Evolutionary conservation across 371 early-diverging fungal species (phyloP).

Genomic region (Dichotomocladium elegans): DNA sequence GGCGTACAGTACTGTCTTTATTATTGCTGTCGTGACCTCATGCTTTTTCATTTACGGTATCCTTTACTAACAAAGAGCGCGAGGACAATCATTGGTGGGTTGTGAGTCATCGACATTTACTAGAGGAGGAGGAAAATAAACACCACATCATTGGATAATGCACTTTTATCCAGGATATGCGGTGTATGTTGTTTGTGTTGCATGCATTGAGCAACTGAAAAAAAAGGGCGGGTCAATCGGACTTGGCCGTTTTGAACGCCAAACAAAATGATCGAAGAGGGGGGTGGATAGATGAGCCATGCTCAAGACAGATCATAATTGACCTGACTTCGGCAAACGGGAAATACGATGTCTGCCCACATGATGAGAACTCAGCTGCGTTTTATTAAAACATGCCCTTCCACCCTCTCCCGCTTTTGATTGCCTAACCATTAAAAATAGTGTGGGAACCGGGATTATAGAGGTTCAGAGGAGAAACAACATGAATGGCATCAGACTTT

Average conservation of each 20-base stretch:
- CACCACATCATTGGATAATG: background rate
- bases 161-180: background rate
- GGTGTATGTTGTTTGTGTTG: too few species aligned
- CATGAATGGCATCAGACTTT: too few species aligned
- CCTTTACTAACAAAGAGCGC: constrained; percentile 1
- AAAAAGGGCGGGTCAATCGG: background rate
- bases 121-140: background rate
- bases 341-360: too few species aligned
- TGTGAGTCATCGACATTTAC: constrained; percentile 5
- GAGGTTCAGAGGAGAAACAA: too few species aligned
- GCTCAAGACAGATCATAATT: too few species aligned
- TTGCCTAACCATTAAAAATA: too few species aligned
- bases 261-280: background rate
- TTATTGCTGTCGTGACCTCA: constrained; percentile 34
- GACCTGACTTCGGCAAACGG: too few species aligned
- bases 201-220: too few species aligned
- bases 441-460: too few species aligned
- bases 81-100: background rate
- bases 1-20: constrained; percentile 23
- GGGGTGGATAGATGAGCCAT: background rate
- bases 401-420: too few species aligned
- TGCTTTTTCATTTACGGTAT: constrained; percentile 34
- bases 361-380: too few species aligned
- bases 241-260: background rate
- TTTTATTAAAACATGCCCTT: too few species aligned